Conservation (phyloP, 805 yeast genomes). For the Saturnispora diversa region DNA sequence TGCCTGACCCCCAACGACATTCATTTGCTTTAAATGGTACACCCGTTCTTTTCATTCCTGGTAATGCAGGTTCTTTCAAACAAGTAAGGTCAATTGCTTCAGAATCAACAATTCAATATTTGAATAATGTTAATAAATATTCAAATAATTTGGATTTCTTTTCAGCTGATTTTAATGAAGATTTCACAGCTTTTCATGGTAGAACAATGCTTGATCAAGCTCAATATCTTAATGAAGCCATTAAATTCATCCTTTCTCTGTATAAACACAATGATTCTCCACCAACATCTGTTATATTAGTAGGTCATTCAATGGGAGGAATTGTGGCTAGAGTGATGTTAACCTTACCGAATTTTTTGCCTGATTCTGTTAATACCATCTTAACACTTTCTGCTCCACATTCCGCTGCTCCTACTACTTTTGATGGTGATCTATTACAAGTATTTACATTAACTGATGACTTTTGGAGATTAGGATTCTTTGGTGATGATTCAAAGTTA, state of each 20-base stretch:
- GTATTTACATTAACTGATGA: constrained; percentile 67
- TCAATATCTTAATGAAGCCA: constrained; percentile 83
- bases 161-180: constrained; percentile 91
- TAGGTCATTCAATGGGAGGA: constrained; percentile 98
- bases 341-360: constrained; percentile 65
- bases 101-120: constrained; percentile 52
- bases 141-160: constrained; percentile 67
- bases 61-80: constrained; percentile 90
- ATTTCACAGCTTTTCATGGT: constrained; percentile 94
- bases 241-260: constrained; percentile 61
- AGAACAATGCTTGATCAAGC: constrained; percentile 90
- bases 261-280: constrained; percentile 35
- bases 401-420: constrained; percentile 83
- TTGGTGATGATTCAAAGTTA: constrained; percentile 15
- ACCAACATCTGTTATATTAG: constrained; percentile 56
- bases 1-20: constrained; percentile 37
- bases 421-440: constrained; percentile 78
- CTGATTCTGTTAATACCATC: constrained; percentile 71
- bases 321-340: constrained; percentile 82
- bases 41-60: constrained; percentile 92
- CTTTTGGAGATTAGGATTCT: constrained; percentile 68
- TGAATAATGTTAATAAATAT: constrained; percentile 23
- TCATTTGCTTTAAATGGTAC: constrained; percentile 46
- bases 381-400: constrained; percentile 88
- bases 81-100: constrained; percentile 93